Percentiles rank a stretch among this genome's conserved stretches.
These are phyloP conservation scores for Xylaria sp. DNA, from an alignment of 2,329 filamentous ascomycete species.

Conservation along the genomic window DNA sequence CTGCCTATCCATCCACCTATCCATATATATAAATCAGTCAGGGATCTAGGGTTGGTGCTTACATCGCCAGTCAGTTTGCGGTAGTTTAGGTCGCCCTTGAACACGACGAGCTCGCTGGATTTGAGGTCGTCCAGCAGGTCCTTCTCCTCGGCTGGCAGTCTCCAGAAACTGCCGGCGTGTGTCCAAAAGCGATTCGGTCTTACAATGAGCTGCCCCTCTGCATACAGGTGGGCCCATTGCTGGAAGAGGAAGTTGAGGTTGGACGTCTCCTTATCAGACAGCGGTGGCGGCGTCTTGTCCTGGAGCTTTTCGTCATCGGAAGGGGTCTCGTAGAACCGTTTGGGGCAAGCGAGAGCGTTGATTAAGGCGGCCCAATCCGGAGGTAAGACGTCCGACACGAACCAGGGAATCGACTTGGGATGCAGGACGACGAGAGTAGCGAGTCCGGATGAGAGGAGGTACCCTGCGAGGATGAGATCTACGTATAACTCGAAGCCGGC, in stretches of 20 bases:
- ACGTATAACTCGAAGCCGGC: slow-evolving; percentile 98
- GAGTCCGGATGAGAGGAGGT: slow-evolving; percentile 83
- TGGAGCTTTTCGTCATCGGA: slow-evolving; percentile 73
- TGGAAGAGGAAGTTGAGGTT: slow-evolving; percentile 82
- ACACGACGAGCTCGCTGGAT: slow-evolving; percentile 86
- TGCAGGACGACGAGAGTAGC: slow-evolving; percentile 90
- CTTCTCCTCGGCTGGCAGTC: slow-evolving; percentile 75
- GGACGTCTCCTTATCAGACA: slow-evolving; percentile 74
- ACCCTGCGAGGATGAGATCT: slow-evolving; percentile 91
- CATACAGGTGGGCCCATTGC: slow-evolving; percentile 83
- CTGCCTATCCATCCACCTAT: not conserved
- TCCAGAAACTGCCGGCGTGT: slow-evolving; percentile 86
- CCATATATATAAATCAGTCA: not conserved
- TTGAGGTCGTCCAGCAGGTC: slow-evolving; percentile 81
- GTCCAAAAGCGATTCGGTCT: slow-evolving; percentile 95
- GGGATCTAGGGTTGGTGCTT: slow-evolving; percentile 52
- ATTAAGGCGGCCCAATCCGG: slow-evolving; percentile 87
- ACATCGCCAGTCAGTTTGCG: slow-evolving; percentile 91
- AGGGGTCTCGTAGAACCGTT: slow-evolving; percentile 79
- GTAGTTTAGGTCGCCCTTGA: slow-evolving; percentile 98
- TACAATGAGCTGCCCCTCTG: slow-evolving; percentile 84
- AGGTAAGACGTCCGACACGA: slow-evolving; percentile 94
- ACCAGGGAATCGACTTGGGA: slow-evolving; percentile 97
- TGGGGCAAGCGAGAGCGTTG: slow-evolving; percentile 79
- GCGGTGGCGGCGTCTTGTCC: slow-evolving; percentile 67